Evolutionary conservation across 208 protist species (phyloP), one percentile per base, ranked within the genome.

Genomic region (Acanthamoeba castellanii): DNA sequence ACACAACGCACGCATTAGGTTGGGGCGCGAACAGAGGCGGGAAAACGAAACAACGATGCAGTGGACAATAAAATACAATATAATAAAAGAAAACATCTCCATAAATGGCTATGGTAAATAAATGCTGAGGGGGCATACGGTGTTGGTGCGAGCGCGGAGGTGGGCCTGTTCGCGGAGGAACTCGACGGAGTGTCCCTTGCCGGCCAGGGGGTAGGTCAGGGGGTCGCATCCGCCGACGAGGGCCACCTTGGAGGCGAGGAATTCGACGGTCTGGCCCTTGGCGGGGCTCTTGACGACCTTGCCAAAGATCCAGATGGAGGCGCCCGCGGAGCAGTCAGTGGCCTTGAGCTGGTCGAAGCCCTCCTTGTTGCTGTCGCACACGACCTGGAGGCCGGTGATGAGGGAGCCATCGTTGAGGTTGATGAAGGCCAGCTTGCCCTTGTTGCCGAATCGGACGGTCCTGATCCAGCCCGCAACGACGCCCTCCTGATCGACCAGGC

Each of bases 161-260:
- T 99, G 98, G 22, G 97, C 95, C 50, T 98, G 96, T 6, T 96
- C 92, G 92, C 98, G 96, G 7, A 99, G 96, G 91, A 98, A 98
- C 94, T 99, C 98, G 11, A 98, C 55, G 25, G 97, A 94, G 92
- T 98, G 97, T 3, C 82, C 42, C 94, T 98, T 98, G 88, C 98
- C 98, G 94, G 98, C 97, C 13, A 98, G 95, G 81, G 98, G 98
- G 90, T 98, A 98, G 25, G 55, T 74, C 22, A 95, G 11, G 11
- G 81, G 47, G 37, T 68, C 59, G 66, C 95, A 95, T 0, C 70
- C n/a, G 52, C 97, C 97, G 3, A 98, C n/a, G 13, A 97, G 37
- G 14, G 45, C 64, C 2, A 97, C 64, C 13, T 61, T 37, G 61
- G 34, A 74, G 32, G 94, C 42, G n/a, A 96, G 25, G 13, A 95